Conservation (phyloP, 495 filamentous ascomycete genomes). For the Hypoxylon rickii region DNA sequence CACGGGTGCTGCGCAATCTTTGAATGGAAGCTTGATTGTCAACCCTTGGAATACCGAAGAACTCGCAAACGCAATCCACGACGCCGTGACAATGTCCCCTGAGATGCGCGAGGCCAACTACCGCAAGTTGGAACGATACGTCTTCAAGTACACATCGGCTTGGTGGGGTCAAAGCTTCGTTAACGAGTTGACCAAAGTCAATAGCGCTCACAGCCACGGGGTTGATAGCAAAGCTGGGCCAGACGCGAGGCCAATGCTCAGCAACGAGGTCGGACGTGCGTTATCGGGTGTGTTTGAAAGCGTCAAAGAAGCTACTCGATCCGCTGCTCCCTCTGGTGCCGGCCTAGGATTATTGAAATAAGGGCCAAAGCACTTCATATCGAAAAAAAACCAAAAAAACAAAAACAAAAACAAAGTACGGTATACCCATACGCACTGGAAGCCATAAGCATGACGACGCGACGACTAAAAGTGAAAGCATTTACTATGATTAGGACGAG, state of each 20-base stretch:
- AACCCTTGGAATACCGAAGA: constrained; percentile 94
- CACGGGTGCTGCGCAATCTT: constrained; percentile 83
- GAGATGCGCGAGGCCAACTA: constrained; percentile 84
- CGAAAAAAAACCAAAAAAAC: no score
- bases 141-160: constrained; percentile 90
- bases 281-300: constrained; percentile 38
- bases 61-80: constrained; percentile 80
- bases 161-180: constrained; percentile 99
- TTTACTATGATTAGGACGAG: constrained; percentile 13
- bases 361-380: not conserved
- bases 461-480: constrained; percentile 13
- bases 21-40: constrained; percentile 84
- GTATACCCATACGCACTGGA: no score
- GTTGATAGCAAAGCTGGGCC: constrained; percentile 32
- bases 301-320: constrained; percentile 36
- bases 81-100: constrained; percentile 81
- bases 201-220: constrained; percentile 33
- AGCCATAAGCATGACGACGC: no score
- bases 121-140: constrained; percentile 78
- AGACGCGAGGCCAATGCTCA: constrained; percentile 24
- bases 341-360: constrained; percentile 29
- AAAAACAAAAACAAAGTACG: no score
- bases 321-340: constrained; percentile 36
- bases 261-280: constrained; percentile 33
- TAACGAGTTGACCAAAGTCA: constrained; percentile 71